These are phyloP conservation scores for Solanum chacoense DNA, from an alignment of 305 asterid genomes.

Conservation along the genomic window DNA sequence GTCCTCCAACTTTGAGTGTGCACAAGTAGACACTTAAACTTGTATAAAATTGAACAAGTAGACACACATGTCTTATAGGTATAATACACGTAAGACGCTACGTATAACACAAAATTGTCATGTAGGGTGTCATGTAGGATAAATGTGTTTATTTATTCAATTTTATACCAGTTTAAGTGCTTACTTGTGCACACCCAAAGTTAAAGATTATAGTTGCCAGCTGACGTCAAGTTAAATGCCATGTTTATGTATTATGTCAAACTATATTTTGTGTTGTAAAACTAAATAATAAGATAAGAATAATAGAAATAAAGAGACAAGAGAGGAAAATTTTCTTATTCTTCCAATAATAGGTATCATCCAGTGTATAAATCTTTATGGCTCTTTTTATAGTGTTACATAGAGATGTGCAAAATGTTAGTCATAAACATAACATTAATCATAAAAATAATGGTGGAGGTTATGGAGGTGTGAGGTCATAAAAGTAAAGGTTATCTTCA, in stretches of 20 bases:
- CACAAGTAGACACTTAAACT: no score
- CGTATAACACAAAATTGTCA: not conserved
- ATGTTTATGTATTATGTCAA: not conserved
- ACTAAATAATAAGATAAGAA: not conserved
- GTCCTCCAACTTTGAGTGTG: not conserved
- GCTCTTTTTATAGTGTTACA: not conserved
- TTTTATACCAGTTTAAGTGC: not conserved
- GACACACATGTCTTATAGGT: no score
- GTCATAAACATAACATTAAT: no score
- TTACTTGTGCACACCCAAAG: not conserved
- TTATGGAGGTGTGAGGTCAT: not conserved
- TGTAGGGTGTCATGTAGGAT: not conserved
- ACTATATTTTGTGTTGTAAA: not conserved
- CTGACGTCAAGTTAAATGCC: rapidly evolving
- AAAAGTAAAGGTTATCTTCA: not conserved
- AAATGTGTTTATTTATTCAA: not conserved
- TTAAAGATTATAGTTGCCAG: no score
- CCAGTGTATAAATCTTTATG: not conserved
- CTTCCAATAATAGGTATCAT: not conserved
- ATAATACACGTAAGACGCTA: not conserved
- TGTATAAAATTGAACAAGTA: not conserved
- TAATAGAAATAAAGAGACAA: no score
- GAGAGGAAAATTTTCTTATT: not conserved
- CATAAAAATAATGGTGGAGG: not conserved
- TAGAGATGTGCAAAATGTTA: not conserved